Conservation (phyloP, 352 stramenopile genomes). For the Pythium pyrilobum region DNA sequence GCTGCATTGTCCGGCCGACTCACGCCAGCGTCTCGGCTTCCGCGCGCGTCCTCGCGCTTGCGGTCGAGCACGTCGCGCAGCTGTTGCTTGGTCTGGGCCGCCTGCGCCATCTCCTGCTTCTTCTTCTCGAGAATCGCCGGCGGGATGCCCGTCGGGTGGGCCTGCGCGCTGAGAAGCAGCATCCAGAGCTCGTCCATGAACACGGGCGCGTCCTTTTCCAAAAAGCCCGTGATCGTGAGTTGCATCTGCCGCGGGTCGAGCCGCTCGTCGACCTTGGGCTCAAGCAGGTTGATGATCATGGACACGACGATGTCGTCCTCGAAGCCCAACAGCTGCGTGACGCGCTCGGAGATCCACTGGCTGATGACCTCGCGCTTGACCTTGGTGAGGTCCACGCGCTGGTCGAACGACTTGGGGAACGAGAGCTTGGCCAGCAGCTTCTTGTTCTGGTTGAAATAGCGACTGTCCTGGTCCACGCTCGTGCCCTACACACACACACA, state of each 20-base stretch:
- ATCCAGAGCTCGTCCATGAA: constrained; percentile 91
- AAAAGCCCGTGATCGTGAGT: constrained; percentile 86
- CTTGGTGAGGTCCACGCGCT: constrained; percentile 83
- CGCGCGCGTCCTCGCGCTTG: constrained; percentile 32
- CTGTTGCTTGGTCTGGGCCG: constrained; percentile 46
- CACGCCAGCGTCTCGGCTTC: neutral
- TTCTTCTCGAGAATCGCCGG: constrained; percentile 85
- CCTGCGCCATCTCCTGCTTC: constrained; percentile 81
- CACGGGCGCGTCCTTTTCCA: constrained; percentile 79
- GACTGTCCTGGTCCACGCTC: constrained; percentile 74
- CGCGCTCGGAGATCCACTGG: constrained; percentile 83
- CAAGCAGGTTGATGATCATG: constrained; percentile 80
- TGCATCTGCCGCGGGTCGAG: constrained; percentile 86
- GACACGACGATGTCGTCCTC: constrained; percentile 91
- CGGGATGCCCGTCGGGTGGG: constrained; percentile 84
- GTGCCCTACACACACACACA: constrained; percentile 30
- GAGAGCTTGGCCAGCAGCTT: constrained; percentile 83
- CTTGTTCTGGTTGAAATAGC: constrained; percentile 85
- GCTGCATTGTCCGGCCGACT: neutral
- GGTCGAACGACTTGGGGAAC: constrained; percentile 73
- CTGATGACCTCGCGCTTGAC: constrained; percentile 89
- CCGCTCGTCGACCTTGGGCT: constrained; percentile 62
- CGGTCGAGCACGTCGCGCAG: constrained; percentile 52
- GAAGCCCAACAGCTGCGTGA: constrained; percentile 86
- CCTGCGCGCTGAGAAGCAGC: constrained; percentile 85